Evolutionary conservation across 495 filamentous ascomycete genomes (phyloP), one percentile per base, ranked within the genome.

Genomic region (Lasiosphaeria miniovina): DNA sequence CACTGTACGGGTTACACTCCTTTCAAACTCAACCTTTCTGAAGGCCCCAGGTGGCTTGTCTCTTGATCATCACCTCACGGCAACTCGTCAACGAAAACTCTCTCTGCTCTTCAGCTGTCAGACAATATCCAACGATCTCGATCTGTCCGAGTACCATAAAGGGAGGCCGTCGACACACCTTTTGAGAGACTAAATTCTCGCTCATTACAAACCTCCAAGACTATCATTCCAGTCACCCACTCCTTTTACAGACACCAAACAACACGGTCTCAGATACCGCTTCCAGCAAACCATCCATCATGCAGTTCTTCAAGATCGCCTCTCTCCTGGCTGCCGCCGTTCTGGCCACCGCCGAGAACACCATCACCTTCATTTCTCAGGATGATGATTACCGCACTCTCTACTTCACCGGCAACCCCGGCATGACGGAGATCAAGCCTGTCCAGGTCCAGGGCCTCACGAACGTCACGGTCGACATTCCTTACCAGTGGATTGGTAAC

Each of bases 361-460:
- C 70, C 31, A 64, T 82, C 45, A 74, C 75, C 61, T 81, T 84
- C 70, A 40, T 75, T 60, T 75, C 74, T 66, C 76, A 79, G 62
- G 81, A 84, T 60, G 50, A 54, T n/a, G 67, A 69, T n/a, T 58
- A 60, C 52, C 78, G 81, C 55, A 73, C 69, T 36, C 60, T 82
- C 61, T 41, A 61, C 67, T 81, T 80, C 67, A 80, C 74, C 49
- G 55, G 68, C 35, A 72, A 71, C 56, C 66, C 55, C 0, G 69
- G 69, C 53, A 54, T 65, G 10, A 17, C 35, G 0, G 1, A 58
- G 3, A 63, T 79, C 49, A 24, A 48, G 1, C 32, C 62, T 11
- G 38, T 79, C 54, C 66, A 63, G 46, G 58, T 82, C 15, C 32
- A 24, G 12, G 76, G 72, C 33, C 24, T 52, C 58, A 45, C 56